Evolutionary conservation across 2,329 filamentous ascomycete genomes (phyloP).

Genomic region (Colletotrichum chlorophyti): DNA sequence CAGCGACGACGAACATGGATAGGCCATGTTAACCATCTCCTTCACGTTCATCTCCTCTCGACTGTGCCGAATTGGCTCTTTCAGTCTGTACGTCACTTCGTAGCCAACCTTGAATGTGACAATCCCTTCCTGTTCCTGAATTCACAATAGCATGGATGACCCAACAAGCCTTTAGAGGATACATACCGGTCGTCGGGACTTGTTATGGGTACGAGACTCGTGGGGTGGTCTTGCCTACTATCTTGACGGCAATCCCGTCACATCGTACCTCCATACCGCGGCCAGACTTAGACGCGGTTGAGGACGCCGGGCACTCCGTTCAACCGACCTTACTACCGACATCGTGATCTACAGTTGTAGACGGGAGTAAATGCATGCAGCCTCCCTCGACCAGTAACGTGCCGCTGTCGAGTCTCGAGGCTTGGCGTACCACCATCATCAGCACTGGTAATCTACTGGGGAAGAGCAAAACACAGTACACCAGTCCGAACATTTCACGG

Average conservation of each 20-base stretch:
- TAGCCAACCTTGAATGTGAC: background rate
- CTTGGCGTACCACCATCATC: background rate
- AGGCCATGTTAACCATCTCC: background rate
- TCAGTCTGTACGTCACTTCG: background rate
- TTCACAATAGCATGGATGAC: background rate
- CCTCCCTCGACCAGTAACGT: background rate
- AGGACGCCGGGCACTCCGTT: background rate
- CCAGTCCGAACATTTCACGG: background rate
- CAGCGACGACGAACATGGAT: background rate
- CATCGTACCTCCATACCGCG: background rate
- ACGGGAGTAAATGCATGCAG: background rate
- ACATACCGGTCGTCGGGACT: background rate
- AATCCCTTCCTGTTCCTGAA: slow-evolving; percentile 24
- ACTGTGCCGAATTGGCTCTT: background rate
- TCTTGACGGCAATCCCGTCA: slow-evolving; percentile 12
- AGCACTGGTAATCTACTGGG: background rate
- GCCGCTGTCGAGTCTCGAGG: background rate
- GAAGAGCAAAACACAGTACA: background rate
- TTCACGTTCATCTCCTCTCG: background rate
- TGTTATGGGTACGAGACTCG: background rate
- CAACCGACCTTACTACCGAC: background rate
- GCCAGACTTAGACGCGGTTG: background rate
- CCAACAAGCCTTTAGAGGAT: background rate
- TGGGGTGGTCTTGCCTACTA: background rate
- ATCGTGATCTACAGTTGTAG: background rate